These are phyloP conservation scores for Fusarium buxicola DNA, from an alignment of 2,329 filamentous ascomycete genomes.

Conservation along the genomic window DNA sequence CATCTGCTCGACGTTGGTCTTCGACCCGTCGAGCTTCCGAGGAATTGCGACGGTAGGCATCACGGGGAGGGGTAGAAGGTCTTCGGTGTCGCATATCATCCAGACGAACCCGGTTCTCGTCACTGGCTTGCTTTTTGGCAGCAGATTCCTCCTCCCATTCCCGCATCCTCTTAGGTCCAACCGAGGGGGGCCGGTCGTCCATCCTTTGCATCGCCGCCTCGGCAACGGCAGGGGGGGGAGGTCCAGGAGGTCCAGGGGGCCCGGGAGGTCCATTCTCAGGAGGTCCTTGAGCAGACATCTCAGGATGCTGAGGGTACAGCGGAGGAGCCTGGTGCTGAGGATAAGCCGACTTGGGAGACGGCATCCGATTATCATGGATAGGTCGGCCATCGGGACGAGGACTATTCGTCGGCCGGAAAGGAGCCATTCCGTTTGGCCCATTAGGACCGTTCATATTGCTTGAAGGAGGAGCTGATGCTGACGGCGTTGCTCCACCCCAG, in stretches of 20 bases:
- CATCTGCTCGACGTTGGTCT: slow-evolving; percentile 71
- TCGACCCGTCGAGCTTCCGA: slow-evolving; percentile 76
- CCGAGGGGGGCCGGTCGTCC: slow-evolving; percentile 81
- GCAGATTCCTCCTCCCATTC: slow-evolving; percentile 91
- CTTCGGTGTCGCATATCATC: slow-evolving; percentile 87
- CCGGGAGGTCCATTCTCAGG: slow-evolving; percentile 63
- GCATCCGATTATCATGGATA: slow-evolving; percentile 83
- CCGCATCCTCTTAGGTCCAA: slow-evolving; percentile 83
- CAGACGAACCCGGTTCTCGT: slow-evolving; percentile 86
- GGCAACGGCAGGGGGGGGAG: slow-evolving; percentile 64
- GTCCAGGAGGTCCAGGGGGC: slow-evolving; percentile 33
- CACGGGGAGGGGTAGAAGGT: slow-evolving; percentile 77
- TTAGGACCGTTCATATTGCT: slow-evolving; percentile 52
- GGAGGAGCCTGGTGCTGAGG: slow-evolving; percentile 74
- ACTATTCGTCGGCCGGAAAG: slow-evolving; percentile 78
- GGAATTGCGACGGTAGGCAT: slow-evolving; percentile 80
- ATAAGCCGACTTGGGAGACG: slow-evolving; percentile 91
- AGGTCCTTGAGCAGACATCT: slow-evolving; percentile 68
- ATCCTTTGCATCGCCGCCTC: slow-evolving; percentile 73
- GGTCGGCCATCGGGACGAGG: slow-evolving; percentile 87
- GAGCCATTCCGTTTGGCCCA: slow-evolving; percentile 68
- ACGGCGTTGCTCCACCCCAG: slow-evolving; percentile 66
- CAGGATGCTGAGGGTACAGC: slow-evolving; percentile 77
- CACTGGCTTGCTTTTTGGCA: slow-evolving; percentile 87
- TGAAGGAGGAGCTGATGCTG: slow-evolving; percentile 53